Evolutionary conservation across 176 grass and related monocot species (phyloP).

Genomic region (Triticum urartu): DNA sequence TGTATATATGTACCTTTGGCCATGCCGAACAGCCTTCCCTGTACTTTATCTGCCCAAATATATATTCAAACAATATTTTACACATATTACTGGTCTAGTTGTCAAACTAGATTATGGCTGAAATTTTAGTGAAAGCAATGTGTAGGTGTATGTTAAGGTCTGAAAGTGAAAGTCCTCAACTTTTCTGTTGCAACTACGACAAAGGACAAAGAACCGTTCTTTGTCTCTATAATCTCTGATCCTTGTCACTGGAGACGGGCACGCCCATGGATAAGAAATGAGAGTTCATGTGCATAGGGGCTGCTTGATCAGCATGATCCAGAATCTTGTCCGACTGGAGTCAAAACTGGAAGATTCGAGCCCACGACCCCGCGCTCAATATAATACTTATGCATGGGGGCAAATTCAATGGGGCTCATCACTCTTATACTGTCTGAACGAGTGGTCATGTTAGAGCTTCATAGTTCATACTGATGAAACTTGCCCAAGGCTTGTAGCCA

Average conservation of each 20-base stretch:
- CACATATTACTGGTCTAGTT: constrained; percentile 26
- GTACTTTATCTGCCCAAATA: background rate
- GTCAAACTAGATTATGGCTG: constrained; percentile 28
- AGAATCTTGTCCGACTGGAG: background rate
- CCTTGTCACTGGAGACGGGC: background rate
- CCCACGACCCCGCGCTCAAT: background rate
- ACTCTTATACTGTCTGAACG: background rate
- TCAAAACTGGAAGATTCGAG: constrained; percentile 16
- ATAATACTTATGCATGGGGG: background rate
- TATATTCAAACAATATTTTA: constrained; percentile 37
- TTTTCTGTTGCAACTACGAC: constrained; percentile 5
- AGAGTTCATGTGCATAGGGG: background rate
- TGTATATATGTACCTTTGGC: background rate
- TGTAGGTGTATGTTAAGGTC: background rate
- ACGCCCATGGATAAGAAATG: background rate
- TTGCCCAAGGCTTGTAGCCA: background rate
- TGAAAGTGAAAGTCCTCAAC: background rate
- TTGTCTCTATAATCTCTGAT: background rate
- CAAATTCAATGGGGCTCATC: background rate
- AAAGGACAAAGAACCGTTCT: background rate
- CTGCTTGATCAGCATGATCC: background rate
- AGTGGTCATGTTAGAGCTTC: background rate
- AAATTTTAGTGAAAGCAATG: constrained; percentile 29
- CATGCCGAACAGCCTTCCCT: background rate
- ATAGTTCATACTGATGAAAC: background rate